phyloP scores from a whole-genome alignment of 169 alveolate species.

The Plasmodium blacklocki region DNA sequence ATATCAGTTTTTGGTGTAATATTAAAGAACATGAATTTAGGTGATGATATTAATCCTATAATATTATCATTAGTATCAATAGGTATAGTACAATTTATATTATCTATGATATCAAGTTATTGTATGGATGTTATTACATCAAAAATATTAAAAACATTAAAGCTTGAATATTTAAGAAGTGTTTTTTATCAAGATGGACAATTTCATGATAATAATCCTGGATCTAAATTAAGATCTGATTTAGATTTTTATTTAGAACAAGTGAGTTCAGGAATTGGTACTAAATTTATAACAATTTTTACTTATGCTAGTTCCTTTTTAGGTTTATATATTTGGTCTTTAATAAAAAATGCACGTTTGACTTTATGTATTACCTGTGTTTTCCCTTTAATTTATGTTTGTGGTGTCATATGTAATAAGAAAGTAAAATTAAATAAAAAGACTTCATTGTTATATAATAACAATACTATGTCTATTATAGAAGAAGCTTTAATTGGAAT shows the following conservation, averaged over 20 bases:
- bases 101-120: constrained; percentile 45
- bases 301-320: constrained; percentile 74
- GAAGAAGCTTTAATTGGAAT: constrained; percentile 79
- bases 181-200: constrained; percentile 77
- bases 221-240: constrained; percentile 74
- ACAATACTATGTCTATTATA: constrained; percentile 74
- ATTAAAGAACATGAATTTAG: constrained; percentile 39
- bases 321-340: constrained; percentile 55
- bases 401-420: constrained; percentile 50
- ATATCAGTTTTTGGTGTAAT: constrained; percentile 54
- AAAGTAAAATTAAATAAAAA: constrained; percentile 37
- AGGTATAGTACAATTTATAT: constrained; percentile 44
- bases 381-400: constrained; percentile 67
- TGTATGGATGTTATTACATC: constrained; percentile 67
- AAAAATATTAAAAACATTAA: constrained; percentile 33
- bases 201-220: constrained; percentile 78
- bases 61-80: constrained; percentile 30
- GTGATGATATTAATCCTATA: constrained; percentile 42
- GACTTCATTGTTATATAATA: constrained; percentile 60
- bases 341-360: constrained; percentile 57
- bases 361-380: constrained; percentile 62
- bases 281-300: constrained; percentile 70
- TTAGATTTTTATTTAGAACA: constrained; percentile 76
- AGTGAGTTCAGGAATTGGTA: constrained; percentile 75
- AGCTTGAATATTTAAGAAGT: constrained; percentile 63